Evolutionary conservation across 805 yeast genomes (phyloP).

Genomic region (Millerozyma acaciae): DNA sequence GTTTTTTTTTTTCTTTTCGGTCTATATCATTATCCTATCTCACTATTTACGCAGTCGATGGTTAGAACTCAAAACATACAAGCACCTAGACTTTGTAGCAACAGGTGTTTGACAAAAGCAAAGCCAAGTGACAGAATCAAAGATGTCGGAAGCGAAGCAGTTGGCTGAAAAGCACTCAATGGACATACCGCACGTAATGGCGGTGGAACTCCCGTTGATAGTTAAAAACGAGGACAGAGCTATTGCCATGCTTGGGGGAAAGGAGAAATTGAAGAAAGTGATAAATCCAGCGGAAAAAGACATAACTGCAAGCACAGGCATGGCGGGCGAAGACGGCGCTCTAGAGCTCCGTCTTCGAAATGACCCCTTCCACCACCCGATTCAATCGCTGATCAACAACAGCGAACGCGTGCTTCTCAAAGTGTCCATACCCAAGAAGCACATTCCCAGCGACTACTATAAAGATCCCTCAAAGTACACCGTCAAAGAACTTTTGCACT

Average conservation of each 20-base stretch:
- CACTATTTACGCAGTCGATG: no score
- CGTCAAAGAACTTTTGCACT: slow-evolving; percentile 36
- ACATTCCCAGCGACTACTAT: slow-evolving; percentile 36
- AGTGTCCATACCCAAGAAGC: slow-evolving; percentile 55
- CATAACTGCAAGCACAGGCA: slow-evolving; percentile 6
- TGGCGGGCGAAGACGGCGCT: slow-evolving; percentile 28
- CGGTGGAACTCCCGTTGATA: slow-evolving; percentile 75
- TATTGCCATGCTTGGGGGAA: slow-evolving; percentile 66
- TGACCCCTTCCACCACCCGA: slow-evolving; percentile 56
- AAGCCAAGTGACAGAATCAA: no score
- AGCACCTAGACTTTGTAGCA: no score
- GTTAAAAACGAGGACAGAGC: slow-evolving; percentile 65
- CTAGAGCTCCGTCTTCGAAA: slow-evolving; percentile 39
- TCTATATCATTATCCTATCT: not conserved
- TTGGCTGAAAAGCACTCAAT: slow-evolving; percentile 55
- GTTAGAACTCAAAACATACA: no score
- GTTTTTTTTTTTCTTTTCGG: not conserved
- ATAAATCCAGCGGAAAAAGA: slow-evolving; percentile 33
- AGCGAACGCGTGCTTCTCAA: slow-evolving; percentile 59
- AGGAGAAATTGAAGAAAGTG: slow-evolving; percentile 35
- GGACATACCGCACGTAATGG: slow-evolving; percentile 69
- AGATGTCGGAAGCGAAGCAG: slow-evolving; percentile 3
- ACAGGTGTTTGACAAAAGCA: no score
- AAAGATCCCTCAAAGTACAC: slow-evolving; percentile 31
- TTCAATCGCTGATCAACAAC: slow-evolving; percentile 48